These are phyloP conservation scores for Pestalotiopsis sp. DNA, from an alignment of 2,329 filamentous ascomycete species.

Conservation along the genomic window DNA sequence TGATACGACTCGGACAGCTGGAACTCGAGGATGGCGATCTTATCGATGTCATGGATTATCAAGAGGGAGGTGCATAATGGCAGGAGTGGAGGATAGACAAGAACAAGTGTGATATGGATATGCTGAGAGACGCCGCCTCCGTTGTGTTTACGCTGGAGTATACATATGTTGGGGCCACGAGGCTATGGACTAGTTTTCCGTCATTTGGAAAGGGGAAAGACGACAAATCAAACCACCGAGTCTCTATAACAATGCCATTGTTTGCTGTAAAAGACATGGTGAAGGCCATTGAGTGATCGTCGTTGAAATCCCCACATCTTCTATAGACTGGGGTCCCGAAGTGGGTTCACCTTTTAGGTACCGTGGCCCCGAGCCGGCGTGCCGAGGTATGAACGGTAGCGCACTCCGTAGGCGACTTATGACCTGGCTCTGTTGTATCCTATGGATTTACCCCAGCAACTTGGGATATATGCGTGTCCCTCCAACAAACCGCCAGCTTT, in stretches of 20 bases:
- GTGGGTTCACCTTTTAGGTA: not conserved
- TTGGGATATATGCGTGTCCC: too few species aligned
- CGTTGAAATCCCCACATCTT: not conserved
- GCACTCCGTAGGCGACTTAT: not conserved
- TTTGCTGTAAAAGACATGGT: too few species aligned
- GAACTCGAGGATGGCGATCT: conserved; percentile 8
- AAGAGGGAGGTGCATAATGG: not conserved
- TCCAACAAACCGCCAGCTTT: not conserved
- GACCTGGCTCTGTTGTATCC: not conserved
- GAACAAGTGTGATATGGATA: not conserved
- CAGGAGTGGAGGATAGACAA: not conserved
- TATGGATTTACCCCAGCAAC: not conserved
- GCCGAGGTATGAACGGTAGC: not conserved
- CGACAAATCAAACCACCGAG: too few species aligned
- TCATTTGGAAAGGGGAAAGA: too few species aligned
- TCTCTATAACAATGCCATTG: too few species aligned
- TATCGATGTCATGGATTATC: not conserved
- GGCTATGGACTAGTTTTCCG: too few species aligned
- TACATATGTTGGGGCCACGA: too few species aligned
- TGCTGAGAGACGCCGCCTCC: not conserved
- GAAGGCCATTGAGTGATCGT: not conserved
- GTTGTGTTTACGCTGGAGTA: too few species aligned
- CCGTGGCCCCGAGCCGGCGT: not conserved
- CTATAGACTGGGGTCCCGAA: not conserved
- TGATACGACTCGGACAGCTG: not conserved